A percentile compares a stretch with the other conserved stretches of the same genome.
These are phyloP conservation scores for Oxytropis ochrocephala DNA, from an alignment of 306 rosid genomes.

Conservation along the genomic window DNA sequence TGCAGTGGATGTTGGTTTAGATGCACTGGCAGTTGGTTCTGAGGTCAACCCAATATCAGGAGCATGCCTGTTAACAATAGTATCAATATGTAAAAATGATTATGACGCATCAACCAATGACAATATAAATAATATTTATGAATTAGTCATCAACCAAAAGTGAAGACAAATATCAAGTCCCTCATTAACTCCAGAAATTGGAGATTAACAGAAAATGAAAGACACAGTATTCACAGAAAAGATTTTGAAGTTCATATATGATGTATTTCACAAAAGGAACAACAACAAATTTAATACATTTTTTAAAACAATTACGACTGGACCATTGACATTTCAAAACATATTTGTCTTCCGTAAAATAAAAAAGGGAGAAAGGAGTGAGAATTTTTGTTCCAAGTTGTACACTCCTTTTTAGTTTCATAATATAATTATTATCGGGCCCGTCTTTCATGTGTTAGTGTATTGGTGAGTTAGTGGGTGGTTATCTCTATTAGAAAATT, in stretches of 20 bases:
- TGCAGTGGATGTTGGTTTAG: slow-evolving; percentile 50
- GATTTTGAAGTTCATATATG: slow-evolving; percentile 10
- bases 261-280: background rate
- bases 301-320: background rate
- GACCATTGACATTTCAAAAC: background rate
- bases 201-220: slow-evolving; percentile 1
- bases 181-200: background rate
- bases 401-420: background rate
- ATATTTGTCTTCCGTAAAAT: too few relatives aligned
- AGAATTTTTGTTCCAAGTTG: background rate
- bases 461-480: too few relatives aligned
- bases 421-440: background rate
- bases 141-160: background rate
- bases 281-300: background rate
- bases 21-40: slow-evolving; percentile 38
- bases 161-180: background rate
- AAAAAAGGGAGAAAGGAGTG: background rate
- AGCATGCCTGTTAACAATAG: slow-evolving; percentile 53
- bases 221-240: background rate
- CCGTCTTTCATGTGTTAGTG: too few relatives aligned
- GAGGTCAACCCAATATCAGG: slow-evolving; percentile 56
- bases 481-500: too few relatives aligned
- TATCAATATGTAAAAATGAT: slow-evolving; percentile 19
- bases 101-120: background rate
- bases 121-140: slow-evolving; percentile 12